Evolutionary conservation across 2,329 filamentous ascomycete genomes (phyloP), one percentile per base, ranked within the genome.

Genomic region (Nothophaeocryptopus gaeumannii): DNA sequence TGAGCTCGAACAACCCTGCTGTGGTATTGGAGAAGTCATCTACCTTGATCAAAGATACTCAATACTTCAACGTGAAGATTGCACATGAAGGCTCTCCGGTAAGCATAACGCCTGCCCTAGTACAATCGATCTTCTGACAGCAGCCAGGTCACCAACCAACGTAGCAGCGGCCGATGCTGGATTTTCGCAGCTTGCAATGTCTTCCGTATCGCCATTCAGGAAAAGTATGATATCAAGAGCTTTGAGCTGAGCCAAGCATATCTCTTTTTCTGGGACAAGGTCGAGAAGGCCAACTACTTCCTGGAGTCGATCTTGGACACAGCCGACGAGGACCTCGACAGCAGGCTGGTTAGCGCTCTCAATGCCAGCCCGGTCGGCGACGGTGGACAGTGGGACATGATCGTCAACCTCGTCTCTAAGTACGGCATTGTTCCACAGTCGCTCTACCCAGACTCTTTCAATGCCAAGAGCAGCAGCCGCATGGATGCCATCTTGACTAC

Each of bases 351-450:
- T 2, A 85, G 90, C 66, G 79, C 78, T 3, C 71, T 95, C 3
- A 74, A 92, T 26, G 72, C 74, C 0, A 77, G 80, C 15, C 85
- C 89, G 0, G 83, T 93, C 4, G 81, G 79, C 7, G 90, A 95
- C 65, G 89, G 90, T 26, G 89, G 90, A 0, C 89, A 95, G 68
- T 95, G 88, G 88, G 89, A 95, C 68, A 95, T 95, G 89, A 85
- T 90, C 2, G 86, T 83, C 58, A 95, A 95, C 63, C 74, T 95
- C 8, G 88, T 95, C 5, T 72, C 81, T 38, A 95, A 95, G 72
- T 95, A 95, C 64, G 90, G 90, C 26, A 79, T 95, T 12, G 71
- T 93, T 0, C 89, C 89, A 2, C 87, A 95, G 66, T 72, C 76
- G 0, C 71, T 95, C 2, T 95, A 93, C 65, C 89, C 89, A 0